Conservation (phyloP, 768 basidiomycete genomes). For the Leccinellum albellum region DNA sequence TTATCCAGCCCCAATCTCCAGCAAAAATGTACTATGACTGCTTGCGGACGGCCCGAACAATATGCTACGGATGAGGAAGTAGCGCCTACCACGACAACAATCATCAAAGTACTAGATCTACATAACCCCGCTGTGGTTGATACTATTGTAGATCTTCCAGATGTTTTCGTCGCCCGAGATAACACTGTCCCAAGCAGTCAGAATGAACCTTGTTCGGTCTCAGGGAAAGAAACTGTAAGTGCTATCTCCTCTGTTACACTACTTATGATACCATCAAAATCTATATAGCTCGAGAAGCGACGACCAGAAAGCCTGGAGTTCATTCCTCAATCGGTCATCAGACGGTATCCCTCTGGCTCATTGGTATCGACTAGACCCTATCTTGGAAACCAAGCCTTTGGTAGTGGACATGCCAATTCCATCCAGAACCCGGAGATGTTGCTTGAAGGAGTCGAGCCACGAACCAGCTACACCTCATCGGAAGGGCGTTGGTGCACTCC, state of each 20-base stretch:
- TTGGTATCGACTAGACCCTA: not conserved
- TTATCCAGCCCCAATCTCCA: not conserved
- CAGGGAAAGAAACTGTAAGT: constrained; percentile 12
- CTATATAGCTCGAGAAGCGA: constrained; percentile 1
- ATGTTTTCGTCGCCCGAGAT: not conserved
- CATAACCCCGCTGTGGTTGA: not conserved
- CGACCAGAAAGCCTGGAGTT: constrained; percentile 24
- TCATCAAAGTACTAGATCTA: not conserved
- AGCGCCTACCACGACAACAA: not conserved
- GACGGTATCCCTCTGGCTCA: constrained; percentile 17
- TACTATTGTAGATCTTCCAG: not conserved
- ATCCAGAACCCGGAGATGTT: not conserved
- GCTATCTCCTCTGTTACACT: not conserved
- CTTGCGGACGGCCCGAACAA: not conserved
- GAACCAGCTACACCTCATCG: not conserved
- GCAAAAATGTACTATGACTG: not conserved
- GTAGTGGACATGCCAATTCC: not conserved
- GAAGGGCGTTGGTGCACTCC: constrained; percentile 2
- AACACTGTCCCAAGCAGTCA: not conserved
- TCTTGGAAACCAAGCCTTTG: not conserved
- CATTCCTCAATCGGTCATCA: constrained; percentile 25
- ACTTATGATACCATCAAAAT: not conserved
- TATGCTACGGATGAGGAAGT: not conserved
- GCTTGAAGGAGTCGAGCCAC: constrained; percentile 2
- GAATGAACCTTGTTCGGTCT: not conserved